A percentile compares a stretch with the other conserved stretches of the same genome.
phyloP scores from a whole-genome alignment of 495 filamentous ascomycete species.

The Trichoderma parareesei region DNA sequence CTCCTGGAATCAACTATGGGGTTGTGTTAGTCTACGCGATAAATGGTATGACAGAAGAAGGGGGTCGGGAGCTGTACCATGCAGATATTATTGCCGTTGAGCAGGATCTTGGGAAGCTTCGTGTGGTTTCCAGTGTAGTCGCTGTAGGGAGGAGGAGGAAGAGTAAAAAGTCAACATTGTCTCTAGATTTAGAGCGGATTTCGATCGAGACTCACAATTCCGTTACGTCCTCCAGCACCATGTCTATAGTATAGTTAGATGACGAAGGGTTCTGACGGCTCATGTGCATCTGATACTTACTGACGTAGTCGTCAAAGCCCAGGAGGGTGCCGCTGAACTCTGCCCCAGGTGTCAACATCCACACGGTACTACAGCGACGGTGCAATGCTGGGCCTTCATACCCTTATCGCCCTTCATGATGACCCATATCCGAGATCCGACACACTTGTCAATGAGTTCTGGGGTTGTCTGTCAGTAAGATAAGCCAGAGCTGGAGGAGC shows the following conservation, averaged over 20 bases:
- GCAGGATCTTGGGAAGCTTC: constrained; percentile 83
- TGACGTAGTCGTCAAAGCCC: constrained; percentile 98
- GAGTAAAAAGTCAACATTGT: not conserved
- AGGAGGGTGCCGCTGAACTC: constrained; percentile 91
- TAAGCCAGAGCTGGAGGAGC: not conserved
- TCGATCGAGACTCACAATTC: constrained; percentile 65
- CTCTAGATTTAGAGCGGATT: not conserved
- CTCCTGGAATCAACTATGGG: constrained; percentile 73
- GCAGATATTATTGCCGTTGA: constrained; percentile 99
- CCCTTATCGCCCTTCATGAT: constrained; percentile 99
- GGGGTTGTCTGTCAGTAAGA: constrained; percentile 15
- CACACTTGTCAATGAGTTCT: constrained; percentile 99
- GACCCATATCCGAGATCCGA: constrained; percentile 96
- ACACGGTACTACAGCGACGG: not conserved
- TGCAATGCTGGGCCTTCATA: constrained; percentile 21
- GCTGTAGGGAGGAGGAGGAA: constrained; percentile 34
- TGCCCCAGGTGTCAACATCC: constrained; percentile 25
- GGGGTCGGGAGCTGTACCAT: constrained; percentile 55
- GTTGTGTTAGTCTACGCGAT: constrained; percentile 14
- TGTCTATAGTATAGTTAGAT: constrained; percentile 51
- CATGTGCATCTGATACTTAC: constrained; percentile 49
- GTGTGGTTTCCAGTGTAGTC: constrained; percentile 81
- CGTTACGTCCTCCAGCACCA: constrained; percentile 95
- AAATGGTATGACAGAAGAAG: not conserved
- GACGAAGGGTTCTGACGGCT: not conserved